Evolutionary conservation across 495 filamentous ascomycete genomes (phyloP).

Genomic region (Xylaria telfairii): DNA sequence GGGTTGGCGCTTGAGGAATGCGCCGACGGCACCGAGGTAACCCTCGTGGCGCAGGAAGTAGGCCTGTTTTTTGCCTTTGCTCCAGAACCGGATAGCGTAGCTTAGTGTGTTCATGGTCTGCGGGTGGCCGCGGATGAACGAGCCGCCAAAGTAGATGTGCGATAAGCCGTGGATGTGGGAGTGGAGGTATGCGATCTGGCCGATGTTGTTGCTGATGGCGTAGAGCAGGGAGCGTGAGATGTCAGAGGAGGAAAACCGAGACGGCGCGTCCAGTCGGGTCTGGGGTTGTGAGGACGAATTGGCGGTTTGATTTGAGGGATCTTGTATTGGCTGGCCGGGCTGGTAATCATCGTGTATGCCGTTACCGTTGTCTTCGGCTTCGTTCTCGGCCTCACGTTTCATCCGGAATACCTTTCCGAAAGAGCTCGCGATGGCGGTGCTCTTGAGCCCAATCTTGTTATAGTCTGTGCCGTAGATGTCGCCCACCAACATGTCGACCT

Average conservation of each 20-base stretch:
- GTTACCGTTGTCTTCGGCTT: conserved; percentile 77
- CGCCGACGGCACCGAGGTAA: conserved; percentile 94
- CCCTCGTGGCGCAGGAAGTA: conserved; percentile 97
- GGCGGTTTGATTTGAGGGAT: conserved; percentile 6
- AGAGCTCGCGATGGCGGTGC: conserved; percentile 89
- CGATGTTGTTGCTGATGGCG: conserved; percentile 92
- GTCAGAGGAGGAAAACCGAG: conserved; percentile 55
- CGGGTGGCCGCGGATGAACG: conserved; percentile 92
- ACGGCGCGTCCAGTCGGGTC: conserved; percentile 26
- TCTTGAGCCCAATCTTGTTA: conserved; percentile 91
- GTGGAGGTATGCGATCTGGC: conserved; percentile 95
- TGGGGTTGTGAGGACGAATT: conserved; percentile 27
- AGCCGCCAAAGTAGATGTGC: conserved; percentile 96
- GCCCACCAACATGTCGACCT: conserved; percentile 96
- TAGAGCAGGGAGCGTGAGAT: conserved; percentile 73
- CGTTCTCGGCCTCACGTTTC: conserved; percentile 74
- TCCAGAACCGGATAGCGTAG: conserved; percentile 98
- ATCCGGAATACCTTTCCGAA: conserved; percentile 95
- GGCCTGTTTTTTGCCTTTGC: conserved; percentile 88
- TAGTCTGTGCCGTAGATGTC: conserved; percentile 98
- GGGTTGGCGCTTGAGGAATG: conserved; percentile 90
- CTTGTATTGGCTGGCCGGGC: conserved; percentile 31
- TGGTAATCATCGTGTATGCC: conserved; percentile 58
- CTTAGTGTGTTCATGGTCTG: conserved; percentile 97
- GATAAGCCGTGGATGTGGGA: conserved; percentile 89